phyloP scores from a whole-genome alignment of 306 rosid species.

The Castanea sativa region DNA sequence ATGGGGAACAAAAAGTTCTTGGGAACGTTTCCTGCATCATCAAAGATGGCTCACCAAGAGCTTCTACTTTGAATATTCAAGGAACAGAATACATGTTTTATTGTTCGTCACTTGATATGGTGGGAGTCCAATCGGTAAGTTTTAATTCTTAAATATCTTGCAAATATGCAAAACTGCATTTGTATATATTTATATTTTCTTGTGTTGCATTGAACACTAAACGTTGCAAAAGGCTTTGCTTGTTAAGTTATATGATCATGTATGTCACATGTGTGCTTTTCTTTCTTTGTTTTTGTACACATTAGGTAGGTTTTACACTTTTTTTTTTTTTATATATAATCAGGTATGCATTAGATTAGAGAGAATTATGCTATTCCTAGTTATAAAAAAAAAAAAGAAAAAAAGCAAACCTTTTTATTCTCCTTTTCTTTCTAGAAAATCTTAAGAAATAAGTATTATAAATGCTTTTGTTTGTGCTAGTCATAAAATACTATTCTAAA shows the following conservation, averaged over 20 bases:
- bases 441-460: background rate
- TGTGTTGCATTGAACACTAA: no score
- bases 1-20: constrained; percentile 8
- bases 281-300: background rate
- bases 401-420: background rate
- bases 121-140: constrained; percentile 56
- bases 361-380: background rate
- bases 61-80: constrained; percentile 34
- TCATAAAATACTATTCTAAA: background rate
- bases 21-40: constrained; percentile 36
- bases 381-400: no score
- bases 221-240: no score
- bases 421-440: no score
- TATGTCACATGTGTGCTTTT: background rate
- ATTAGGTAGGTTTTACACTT: background rate
- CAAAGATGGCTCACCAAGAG: background rate
- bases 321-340: no score
- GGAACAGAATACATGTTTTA: constrained; percentile 29
- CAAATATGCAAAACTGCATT: no score
- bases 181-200: no score
- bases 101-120: constrained; percentile 44
- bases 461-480: background rate
- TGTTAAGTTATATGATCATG: background rate
- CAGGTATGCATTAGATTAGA: background rate
- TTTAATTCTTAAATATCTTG: background rate